Evolutionary conservation across 371 early-diverging fungal genomes (phyloP), one percentile per base, ranked within the genome.

Genomic region (Rhizopus sp.): DNA sequence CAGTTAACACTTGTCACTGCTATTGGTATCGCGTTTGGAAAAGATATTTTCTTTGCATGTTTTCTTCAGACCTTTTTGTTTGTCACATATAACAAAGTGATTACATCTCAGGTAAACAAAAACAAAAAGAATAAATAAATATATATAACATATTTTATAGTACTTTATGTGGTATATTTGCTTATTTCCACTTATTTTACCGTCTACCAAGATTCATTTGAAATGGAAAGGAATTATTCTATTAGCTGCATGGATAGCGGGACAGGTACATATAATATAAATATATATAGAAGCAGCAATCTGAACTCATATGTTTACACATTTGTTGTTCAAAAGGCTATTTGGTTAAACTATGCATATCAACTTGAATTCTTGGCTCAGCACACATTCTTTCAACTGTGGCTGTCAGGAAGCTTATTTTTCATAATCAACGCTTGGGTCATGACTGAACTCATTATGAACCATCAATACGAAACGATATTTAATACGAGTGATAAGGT

Each of bases 91-190:
- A 97, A 99, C 82, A 98, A 97, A 75, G 99, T 99, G 38, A 91
- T 90, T 65, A 98, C 99, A 0, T 91, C 96, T n/a, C 97, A 98
- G 88, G 94, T 91, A 78, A 64, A 50, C 4, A 16, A 8, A 35
- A n/a, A 0, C 15, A 44, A 39, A 17, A 23, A 35, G 44, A 41
- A n/a, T 38, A 58, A 7, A 13, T 23, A 30, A 50, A 47, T 15
- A 47, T 30, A 31, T 38, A 31, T 16, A n/a, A 32, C 33, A 12
- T 4, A 37, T 34, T 6, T 9, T n/a, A 3, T 68, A 93, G 93
- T 97, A 98, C 60, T 98, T 98, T 63, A 95, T 97, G 95, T 98
- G 98, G 98, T 97, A 96, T 68, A 81, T 96, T 6, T 93, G 93
- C 69, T 82, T 96, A 16, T 70, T 96, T 12, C 98, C 98, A 13